Base-by-base conservation (phyloP, 805 yeast genomes). In the Sugiyamaella marilandica region DNA sequence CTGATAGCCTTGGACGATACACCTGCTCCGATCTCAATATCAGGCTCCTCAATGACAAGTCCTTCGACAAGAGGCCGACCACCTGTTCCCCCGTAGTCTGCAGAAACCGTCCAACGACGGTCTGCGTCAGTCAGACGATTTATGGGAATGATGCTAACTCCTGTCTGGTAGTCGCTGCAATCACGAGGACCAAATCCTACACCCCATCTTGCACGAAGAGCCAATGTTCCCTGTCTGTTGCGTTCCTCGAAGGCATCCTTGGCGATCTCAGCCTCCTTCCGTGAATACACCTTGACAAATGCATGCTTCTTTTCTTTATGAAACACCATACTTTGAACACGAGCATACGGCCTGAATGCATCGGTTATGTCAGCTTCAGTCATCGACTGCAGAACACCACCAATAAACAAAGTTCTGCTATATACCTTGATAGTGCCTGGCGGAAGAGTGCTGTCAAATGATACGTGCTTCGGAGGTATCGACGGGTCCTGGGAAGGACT, bases 121-220 rank as follows among this genome's bases (percentile, higher is more conserved):
- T 94, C 99, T 18, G 97, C 96, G 55, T 94, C 99, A 0, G 99
- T 94, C 60, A 94, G 77, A 62, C 97, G 80, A 54, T 80, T 80
- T 47, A 94, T 72, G 13, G 98, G 97, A 56, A 94, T 89, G 35
- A 90, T 80, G 55, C 96, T 85, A 36, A 84, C 77, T 56, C 99
- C 99, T 53, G 84, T 84, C 65, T 84, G 91, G 70, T 94, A 94
- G 70, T 94, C 95, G 68, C 96, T 88, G 74, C 98, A 92, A 69
- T 94, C 98, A 74, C 99, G 82, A 51, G 99, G 99, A 3, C 99
- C 99, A 65, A 87, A 94, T 1, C 99, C 99, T 57, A 94, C 98
- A 60, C 98, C 99, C 99, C 99, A 94, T 66, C 97, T 80, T 3
- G 95, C 87, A 70, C 98, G 81, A 60, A 94, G 74, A 60, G 81